Evolutionary conservation across 148 eudicot species (phyloP).

Genomic region (Rhododendron ovatum): DNA sequence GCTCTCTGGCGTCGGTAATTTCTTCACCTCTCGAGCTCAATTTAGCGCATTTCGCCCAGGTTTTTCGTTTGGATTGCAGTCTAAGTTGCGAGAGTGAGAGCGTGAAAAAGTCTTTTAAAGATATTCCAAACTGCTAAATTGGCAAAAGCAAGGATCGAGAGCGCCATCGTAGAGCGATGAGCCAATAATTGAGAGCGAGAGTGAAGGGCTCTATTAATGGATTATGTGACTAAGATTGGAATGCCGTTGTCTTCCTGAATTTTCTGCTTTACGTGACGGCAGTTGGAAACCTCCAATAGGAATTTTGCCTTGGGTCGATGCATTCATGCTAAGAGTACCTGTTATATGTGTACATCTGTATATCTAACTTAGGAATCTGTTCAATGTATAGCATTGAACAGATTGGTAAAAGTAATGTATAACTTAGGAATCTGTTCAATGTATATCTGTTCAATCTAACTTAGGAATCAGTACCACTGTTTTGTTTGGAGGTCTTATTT

Average conservation of each 20-base stretch:
- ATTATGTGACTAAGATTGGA: too few relatives aligned
- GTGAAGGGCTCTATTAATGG: too few relatives aligned
- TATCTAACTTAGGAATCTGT: neutral
- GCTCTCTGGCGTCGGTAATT: constrained; percentile 60
- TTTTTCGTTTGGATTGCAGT: too few relatives aligned
- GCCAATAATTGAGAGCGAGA: too few relatives aligned
- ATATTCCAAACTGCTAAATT: too few relatives aligned
- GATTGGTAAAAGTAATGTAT: too few relatives aligned
- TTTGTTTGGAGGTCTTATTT: neutral
- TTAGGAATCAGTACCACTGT: neutral
- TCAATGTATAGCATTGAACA: neutral
- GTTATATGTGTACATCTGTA: neutral
- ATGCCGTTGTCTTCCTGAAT: neutral
- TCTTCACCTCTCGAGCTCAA: neutral
- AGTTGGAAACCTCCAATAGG: neutral
- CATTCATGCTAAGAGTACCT: neutral
- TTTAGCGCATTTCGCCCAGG: neutral
- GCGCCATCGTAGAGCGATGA: too few relatives aligned
- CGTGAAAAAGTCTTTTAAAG: too few relatives aligned
- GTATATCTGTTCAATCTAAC: too few relatives aligned
- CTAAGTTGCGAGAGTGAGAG: too few relatives aligned
- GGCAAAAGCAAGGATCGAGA: too few relatives aligned
- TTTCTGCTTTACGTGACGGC: neutral
- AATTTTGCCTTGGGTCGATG: neutral
- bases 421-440: neutral